phyloP scores from a whole-genome alignment of 176 grass and related monocot species.

The Zizania latifolia region DNA sequence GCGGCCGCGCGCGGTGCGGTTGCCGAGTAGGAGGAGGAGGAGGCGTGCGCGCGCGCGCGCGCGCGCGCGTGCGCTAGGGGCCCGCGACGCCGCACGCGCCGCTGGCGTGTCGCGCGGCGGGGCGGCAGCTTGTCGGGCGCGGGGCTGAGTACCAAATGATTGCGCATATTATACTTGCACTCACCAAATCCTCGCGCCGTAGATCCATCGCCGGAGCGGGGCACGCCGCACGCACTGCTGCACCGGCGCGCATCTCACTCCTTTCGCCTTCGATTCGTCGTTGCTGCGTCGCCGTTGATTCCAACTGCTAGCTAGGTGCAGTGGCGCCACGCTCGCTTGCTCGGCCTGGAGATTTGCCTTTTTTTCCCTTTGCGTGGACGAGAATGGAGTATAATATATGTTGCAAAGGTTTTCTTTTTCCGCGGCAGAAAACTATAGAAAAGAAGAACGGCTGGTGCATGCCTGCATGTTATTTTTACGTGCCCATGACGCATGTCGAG shows the following conservation, averaged over 20 bases:
- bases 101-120: slow-evolving; percentile 18
- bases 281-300: slow-evolving; percentile 15
- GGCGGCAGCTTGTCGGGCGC: slow-evolving; percentile 16
- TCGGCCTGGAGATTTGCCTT: too few relatives aligned
- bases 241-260: too few relatives aligned
- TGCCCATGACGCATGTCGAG: slow-evolving; percentile 35
- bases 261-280: too few relatives aligned
- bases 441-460: neutral
- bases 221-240: too few relatives aligned
- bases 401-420: neutral
- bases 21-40: neutral
- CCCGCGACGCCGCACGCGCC: slow-evolving; percentile 23
- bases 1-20: neutral
- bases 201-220: too few relatives aligned
- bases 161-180: neutral
- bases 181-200: neutral
- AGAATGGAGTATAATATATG: too few relatives aligned
- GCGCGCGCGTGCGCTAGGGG: neutral
- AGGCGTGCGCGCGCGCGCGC: neutral
- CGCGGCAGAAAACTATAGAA: neutral
- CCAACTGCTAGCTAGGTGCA: neutral
- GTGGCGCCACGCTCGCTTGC: neutral
- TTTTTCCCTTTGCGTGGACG: slow-evolving; percentile 20
- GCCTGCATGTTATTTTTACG: slow-evolving; percentile 19
- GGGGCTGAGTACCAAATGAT: slow-evolving; percentile 48